Conservation (phyloP, 176 grass and related monocot genomes). For the Secale cereale region DNA sequence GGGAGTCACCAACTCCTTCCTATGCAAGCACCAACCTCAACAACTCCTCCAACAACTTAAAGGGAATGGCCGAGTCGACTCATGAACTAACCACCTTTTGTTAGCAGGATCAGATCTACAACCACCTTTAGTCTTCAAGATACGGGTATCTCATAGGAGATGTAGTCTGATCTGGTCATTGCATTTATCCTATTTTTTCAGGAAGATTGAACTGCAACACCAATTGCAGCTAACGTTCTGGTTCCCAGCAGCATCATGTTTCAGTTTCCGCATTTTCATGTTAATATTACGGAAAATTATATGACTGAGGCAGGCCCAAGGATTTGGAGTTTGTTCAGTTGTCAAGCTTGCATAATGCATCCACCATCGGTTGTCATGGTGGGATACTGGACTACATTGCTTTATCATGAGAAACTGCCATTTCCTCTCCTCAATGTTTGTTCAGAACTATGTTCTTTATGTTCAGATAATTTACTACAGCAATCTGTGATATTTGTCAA, state of each 20-base stretch:
- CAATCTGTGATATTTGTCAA: background rate
- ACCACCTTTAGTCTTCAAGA: background rate
- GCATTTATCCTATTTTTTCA: background rate
- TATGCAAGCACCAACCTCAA: background rate
- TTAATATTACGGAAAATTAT: background rate
- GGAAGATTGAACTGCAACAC: background rate
- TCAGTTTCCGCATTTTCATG: background rate
- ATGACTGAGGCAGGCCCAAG: background rate
- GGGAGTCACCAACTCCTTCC: background rate
- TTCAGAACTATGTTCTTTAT: background rate
- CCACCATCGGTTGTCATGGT: background rate
- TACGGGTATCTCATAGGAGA: background rate
- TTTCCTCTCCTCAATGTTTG: background rate
- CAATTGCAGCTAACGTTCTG: background rate
- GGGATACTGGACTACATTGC: background rate
- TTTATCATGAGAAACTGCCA: background rate
- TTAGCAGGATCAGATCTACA: background rate
- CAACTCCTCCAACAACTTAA: background rate
- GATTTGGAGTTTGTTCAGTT: background rate
- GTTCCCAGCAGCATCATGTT: background rate
- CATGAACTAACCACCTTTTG: background rate
- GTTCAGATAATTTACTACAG: background rate
- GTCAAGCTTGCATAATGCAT: background rate
- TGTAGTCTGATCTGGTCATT: background rate
- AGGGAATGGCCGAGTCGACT: background rate